These are phyloP conservation scores for Naganishia vishniacii DNA, from an alignment of 768 basidiomycete genomes.

Conservation along the genomic window DNA sequence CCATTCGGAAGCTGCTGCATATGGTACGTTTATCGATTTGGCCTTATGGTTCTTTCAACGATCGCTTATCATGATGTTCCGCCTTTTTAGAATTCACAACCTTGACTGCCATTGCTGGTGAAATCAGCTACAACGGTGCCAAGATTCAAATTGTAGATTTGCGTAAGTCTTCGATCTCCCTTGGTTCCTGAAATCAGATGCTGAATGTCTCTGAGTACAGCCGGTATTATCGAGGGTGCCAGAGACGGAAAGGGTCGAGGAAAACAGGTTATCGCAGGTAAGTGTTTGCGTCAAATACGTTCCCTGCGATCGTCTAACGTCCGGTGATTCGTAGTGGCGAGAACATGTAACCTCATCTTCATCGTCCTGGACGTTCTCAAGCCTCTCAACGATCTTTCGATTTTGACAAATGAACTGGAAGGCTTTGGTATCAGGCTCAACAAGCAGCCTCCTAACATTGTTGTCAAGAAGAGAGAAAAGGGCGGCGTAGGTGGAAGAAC, in stretches of 20 bases:
- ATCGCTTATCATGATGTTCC: neutral
- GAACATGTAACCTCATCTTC: conserved; percentile 97
- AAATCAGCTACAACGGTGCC: conserved; percentile 87
- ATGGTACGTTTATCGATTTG: conserved; percentile 42
- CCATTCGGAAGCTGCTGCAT: conserved; percentile 89
- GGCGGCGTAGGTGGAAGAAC: conserved; percentile 52
- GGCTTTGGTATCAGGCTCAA: conserved; percentile 97
- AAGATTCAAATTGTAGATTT: conserved; percentile 91
- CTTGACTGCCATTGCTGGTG: conserved; percentile 90
- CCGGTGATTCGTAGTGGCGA: conserved; percentile 62
- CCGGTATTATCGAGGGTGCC: conserved; percentile 97
- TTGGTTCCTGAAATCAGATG: neutral
- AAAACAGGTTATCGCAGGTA: conserved; percentile 61
- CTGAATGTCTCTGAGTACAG: conserved; percentile 49
- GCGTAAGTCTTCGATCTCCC: conserved; percentile 54
- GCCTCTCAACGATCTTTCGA: conserved; percentile 83
- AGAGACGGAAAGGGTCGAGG: conserved; percentile 94
- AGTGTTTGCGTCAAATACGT: neutral
- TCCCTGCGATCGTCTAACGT: neutral
- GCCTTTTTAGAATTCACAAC: conserved; percentile 71
- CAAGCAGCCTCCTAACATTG: conserved; percentile 83
- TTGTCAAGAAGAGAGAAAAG: conserved; percentile 61
- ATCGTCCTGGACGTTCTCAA: conserved; percentile 97
- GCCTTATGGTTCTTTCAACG: neutral
- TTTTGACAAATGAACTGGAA: conserved; percentile 89